A percentile compares a stretch with the other conserved stretches of the same genome.
These are phyloP conservation scores for Funneliformis mosseae DNA, from an alignment of 192 early-diverging fungal genomes.

Conservation along the genomic window DNA sequence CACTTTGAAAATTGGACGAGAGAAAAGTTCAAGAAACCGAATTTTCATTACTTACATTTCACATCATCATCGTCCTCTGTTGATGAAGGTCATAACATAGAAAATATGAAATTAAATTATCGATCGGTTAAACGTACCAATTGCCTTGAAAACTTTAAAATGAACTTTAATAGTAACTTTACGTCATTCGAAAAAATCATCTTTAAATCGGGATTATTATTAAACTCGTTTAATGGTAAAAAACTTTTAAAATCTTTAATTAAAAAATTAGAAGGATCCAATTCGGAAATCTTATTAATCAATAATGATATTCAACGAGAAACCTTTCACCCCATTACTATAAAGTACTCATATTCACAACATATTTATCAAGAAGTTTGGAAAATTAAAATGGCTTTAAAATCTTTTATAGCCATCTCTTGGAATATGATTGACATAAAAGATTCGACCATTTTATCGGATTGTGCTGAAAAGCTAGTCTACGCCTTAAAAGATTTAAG, in stretches of 20 bases:
- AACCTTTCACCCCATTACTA: background rate
- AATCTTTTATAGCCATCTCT: background rate
- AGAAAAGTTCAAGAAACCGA: background rate
- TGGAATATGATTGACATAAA: background rate
- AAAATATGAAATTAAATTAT: background rate
- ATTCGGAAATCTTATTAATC: background rate
- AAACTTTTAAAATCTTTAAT: background rate
- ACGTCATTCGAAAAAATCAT: background rate
- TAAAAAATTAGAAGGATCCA: background rate
- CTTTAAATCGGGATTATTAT: background rate
- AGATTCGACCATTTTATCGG: background rate
- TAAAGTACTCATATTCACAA: background rate
- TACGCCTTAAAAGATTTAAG: background rate
- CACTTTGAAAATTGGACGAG: constrained; percentile 8
- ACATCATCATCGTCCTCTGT: too few relatives aligned
- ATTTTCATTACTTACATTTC: background rate
- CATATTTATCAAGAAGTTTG: background rate
- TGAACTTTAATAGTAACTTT: background rate
- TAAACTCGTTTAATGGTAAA: background rate
- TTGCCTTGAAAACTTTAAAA: background rate
- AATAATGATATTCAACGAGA: background rate
- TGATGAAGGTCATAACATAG: background rate
- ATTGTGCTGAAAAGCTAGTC: background rate
- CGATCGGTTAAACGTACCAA: background rate
- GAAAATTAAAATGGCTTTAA: background rate